Base-by-base conservation (phyloP, 208 protist species). In the Angomonas deanei region DNA sequence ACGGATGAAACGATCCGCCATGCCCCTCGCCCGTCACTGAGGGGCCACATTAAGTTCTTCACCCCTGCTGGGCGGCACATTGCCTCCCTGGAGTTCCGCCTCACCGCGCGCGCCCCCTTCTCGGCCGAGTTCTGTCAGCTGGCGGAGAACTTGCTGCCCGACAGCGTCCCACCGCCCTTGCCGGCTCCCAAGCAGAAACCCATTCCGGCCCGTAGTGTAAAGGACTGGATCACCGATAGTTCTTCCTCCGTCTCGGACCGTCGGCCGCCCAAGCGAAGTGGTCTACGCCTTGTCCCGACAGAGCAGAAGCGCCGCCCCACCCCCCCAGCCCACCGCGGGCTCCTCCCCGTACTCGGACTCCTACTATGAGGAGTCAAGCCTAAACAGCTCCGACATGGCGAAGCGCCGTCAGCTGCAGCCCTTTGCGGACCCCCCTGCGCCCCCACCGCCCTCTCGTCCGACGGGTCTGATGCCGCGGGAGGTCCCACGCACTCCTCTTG, bases 61-160 rank as follows among this genome's bases (percentile, higher is more conserved):
- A 82, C 77, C 0, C 62, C 70, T 1, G 24, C 36, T 47, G 76
- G 77, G 11, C 57, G 78, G 23, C 90, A 93, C 66, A 53, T 96
- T 42, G 90, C 90, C 6, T 96, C 90, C 10, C 61, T 96, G 0
- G 90, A 96, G 74, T 92, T 93, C 47, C 58, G 56, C 2, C 70
- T 96, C 15, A 90, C 84, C 0, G 90, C 88, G 17, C 82, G 87
- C 10, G 74, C 74, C 5, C 80, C 87, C n/a, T 92, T 92, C 66
- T 74, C 76, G 19, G 66, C 70, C 1, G 61, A 67, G 13, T 96
- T 96, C 60, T 61, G 74, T 50, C 65, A 72, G 24, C 69, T 90
- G 53, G 77, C 85, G 32, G 54, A 70, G 26, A 70, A 77, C 19
- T 46, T 68, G 11, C 23, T 38, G 3, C 33, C 30, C 24, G 47